Base-by-base conservation (phyloP, 495 filamentous ascomycete genomes). In the Neurospora hispaniola region DNA sequence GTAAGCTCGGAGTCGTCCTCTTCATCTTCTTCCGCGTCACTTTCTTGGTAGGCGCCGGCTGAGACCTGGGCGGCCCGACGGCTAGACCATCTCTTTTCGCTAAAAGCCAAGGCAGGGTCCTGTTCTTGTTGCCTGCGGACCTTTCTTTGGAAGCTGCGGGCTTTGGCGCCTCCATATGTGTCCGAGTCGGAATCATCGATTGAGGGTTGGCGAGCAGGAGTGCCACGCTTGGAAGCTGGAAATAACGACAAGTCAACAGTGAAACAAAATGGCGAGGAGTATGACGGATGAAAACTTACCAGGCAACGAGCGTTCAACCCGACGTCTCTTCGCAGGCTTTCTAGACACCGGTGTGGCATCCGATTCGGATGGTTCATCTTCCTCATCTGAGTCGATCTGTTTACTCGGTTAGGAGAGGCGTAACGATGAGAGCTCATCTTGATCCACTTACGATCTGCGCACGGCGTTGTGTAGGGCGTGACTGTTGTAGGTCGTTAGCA, bases 31-130 rank as follows among this genome's bases (percentile, higher is more conserved):
- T 79, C 89, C 27, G 89, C 89, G 73, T 94, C 92, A 72, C 90
- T 92, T 76, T 96, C 93, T 78, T 96, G 92, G 78, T 96, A 89
- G n/a, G 87, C 94, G 79, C 96, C 96, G 70, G 90, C 95, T 41
- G 92, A 91, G 14, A 98, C 88, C 78, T 92, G 93, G 5, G 91
- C 90, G 71, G 94, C 93, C 73, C 92, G 90, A 70, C 96, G 87
- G 44, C 92, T 97, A 5, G 94, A 97, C 88, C 97, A 98, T 74
- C 96, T 90, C 80, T 86, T 86, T 72, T 97, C 90, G 75, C 94
- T 92, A 71, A 89, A 87, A 31, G 89, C 85, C 16, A 88, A 81
- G 10, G 90, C 86, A 10, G 86, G 84, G 71, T 86, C 87, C 39
- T 83, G 80, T 72, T 90, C 89, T 20, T 88, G 82, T 76, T 92